Evolutionary conservation across 768 basidiomycete species (phyloP).

Genomic region (Galerina marginata): DNA sequence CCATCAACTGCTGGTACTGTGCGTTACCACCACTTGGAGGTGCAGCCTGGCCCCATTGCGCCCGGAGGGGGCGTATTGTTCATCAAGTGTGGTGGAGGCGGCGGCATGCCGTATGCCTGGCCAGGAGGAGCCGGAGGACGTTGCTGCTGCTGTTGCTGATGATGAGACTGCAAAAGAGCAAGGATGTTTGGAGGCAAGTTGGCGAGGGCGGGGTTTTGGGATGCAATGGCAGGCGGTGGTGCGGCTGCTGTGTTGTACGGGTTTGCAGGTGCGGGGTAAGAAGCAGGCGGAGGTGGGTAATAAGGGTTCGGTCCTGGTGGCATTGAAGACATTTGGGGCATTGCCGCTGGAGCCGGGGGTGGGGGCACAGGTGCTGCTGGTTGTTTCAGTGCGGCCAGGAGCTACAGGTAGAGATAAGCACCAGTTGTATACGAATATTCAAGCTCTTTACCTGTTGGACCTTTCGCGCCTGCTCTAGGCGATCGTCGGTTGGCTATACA

Average conservation of each 20-base stretch:
- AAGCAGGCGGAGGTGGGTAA: constrained; percentile 45
- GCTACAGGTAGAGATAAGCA: constrained; percentile 32
- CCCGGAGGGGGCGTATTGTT: constrained; percentile 44
- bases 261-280: constrained; percentile 38
- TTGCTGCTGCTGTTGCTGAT: constrained; percentile 48
- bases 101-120: constrained; percentile 41
- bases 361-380: constrained; percentile 48
- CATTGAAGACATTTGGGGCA: constrained; percentile 46
- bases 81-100: constrained; percentile 41
- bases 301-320: constrained; percentile 44
- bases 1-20: constrained; percentile 72
- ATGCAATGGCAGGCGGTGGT: constrained; percentile 41
- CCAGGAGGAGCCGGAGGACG: constrained; percentile 37
- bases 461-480: constrained; percentile 85
- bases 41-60: constrained; percentile 38
- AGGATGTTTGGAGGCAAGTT: constrained; percentile 72
- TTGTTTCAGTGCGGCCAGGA: constrained; percentile 82
- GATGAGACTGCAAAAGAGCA: constrained; percentile 63
- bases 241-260: constrained; percentile 27
- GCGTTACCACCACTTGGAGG: constrained; percentile 45
- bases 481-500: constrained; percentile 66
- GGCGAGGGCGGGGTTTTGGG: constrained; percentile 41
- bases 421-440: neutral
- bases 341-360: constrained; percentile 36
- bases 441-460: constrained; percentile 68